Conservation (phyloP, 768 basidiomycete species). For the Suillus placidus region DNA sequence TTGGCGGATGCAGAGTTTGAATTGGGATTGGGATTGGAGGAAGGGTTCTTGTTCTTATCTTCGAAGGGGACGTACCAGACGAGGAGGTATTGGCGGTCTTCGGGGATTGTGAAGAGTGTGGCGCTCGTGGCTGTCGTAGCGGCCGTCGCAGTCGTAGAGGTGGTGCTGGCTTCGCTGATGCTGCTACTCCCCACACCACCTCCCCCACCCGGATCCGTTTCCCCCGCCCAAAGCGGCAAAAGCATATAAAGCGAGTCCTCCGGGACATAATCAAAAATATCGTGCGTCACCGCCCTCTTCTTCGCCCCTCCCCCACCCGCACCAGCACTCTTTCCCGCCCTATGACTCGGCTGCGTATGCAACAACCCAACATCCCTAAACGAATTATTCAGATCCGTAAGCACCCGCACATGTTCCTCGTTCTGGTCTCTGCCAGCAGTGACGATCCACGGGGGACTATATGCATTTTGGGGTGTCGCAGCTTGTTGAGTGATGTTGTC, state of each 20-base stretch:
- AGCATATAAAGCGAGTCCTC: conserved; percentile 80
- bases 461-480: conserved; percentile 35
- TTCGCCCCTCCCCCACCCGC: conserved; percentile 9
- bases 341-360: conserved; percentile 52
- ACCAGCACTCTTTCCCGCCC: conserved; percentile 22
- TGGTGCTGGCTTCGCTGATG: neutral
- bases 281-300: conserved; percentile 26
- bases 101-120: conserved; percentile 44
- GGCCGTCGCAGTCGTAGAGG: neutral
- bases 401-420: conserved; percentile 68
- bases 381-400: conserved; percentile 70
- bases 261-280: conserved; percentile 64
- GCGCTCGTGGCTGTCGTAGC: conserved; percentile 24
- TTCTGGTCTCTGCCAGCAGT: conserved; percentile 64
- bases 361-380: conserved; percentile 82
- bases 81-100: conserved; percentile 69
- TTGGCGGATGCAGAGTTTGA: conserved; percentile 1
- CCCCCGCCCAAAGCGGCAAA: conserved; percentile 81
- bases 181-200: neutral
- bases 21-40: neutral
- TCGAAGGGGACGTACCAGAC: conserved; percentile 76
- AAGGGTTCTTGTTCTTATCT: conserved; percentile 22
- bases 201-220: conserved; percentile 52
- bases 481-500: conserved; percentile 29
- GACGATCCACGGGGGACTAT: conserved; percentile 63